These are phyloP conservation scores for Pythium plurisporium DNA, from an alignment of 352 stramenopile genomes.

Conservation along the genomic window DNA sequence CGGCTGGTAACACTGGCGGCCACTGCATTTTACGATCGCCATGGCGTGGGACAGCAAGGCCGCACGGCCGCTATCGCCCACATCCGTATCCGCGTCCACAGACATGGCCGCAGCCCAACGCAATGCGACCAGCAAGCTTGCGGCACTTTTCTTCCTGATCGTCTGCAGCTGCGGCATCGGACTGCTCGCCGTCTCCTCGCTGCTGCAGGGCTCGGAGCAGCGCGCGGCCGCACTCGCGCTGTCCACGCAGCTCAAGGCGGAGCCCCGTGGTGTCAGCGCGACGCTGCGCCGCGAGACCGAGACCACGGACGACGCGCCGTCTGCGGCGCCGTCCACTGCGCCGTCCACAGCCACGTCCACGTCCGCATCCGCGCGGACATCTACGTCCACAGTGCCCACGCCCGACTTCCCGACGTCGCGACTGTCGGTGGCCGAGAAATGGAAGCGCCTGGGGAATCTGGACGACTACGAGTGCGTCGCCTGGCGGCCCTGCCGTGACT, in stretches of 20 bases:
- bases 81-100: neutral
- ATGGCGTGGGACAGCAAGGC: conserved; percentile 9
- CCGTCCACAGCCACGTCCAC: too few species aligned
- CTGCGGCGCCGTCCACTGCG: too few species aligned
- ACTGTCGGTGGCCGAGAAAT: conserved; percentile 13
- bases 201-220: conserved; percentile 36
- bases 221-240: neutral
- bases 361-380: too few species aligned
- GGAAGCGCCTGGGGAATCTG: conserved; percentile 21
- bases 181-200: conserved; percentile 46
- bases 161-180: conserved; percentile 49
- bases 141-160: conserved; percentile 36
- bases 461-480: conserved; percentile 30
- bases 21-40: neutral
- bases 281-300: conserved; percentile 2
- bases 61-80: neutral
- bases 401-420: neutral
- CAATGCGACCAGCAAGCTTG: conserved; percentile 16
- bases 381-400: too few species aligned
- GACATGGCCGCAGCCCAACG: too few species aligned
- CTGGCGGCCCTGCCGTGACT: conserved; percentile 40
- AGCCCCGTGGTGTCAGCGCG: neutral
- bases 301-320: neutral
- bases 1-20: neutral
- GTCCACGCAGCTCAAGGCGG: conserved; percentile 12